These are phyloP conservation scores for Penicillium sp. DNA, from an alignment of 2,329 filamentous ascomycete genomes.

Conservation along the genomic window DNA sequence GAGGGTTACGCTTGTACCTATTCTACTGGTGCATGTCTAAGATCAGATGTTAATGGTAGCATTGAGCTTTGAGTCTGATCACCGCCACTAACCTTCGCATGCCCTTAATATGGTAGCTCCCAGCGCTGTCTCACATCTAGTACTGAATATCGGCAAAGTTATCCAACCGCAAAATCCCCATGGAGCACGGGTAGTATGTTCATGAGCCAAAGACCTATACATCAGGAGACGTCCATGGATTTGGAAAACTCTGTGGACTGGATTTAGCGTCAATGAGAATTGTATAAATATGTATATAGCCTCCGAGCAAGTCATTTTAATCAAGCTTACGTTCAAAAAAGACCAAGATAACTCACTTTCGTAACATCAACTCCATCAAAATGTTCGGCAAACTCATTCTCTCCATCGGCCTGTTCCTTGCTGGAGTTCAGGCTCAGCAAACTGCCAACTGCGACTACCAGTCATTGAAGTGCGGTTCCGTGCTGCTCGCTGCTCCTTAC, in stretches of 20 bases:
- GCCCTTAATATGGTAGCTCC: neutral
- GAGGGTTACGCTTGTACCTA: neutral
- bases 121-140: neutral
- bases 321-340: neutral
- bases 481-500: constrained; percentile 13
- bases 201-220: neutral
- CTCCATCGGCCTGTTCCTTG: constrained; percentile 8
- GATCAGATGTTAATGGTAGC: neutral
- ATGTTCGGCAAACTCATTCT: constrained; percentile 11
- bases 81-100: neutral
- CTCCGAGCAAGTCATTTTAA: neutral
- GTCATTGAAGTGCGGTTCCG: constrained; percentile 16
- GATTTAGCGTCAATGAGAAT: neutral
- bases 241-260: neutral
- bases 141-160: neutral
- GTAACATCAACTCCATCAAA: neutral
- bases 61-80: neutral
- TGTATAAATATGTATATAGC: neutral
- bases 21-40: neutral
- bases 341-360: neutral
- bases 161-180: neutral
- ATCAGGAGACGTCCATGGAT: neutral
- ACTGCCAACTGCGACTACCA: constrained; percentile 15
- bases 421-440: constrained; percentile 16
- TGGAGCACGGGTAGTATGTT: neutral